Base-by-base conservation (phyloP, 1,284 basidiomycete genomes). In the Jaminaea rosea region DNA sequence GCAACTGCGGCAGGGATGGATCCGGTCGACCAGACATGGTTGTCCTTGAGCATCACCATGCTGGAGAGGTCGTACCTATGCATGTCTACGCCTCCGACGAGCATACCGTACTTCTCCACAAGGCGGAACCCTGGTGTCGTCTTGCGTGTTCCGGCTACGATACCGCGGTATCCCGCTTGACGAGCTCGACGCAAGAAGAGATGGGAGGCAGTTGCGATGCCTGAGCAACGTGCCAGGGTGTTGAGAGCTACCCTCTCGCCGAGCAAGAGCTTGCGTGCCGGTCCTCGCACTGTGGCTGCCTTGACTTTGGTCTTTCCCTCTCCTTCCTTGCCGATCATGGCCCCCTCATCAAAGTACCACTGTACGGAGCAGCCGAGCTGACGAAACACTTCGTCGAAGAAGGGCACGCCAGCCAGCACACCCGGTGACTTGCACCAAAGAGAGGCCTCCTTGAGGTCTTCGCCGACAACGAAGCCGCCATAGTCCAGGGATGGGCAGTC, bases 11-110 rank as follows among this genome's bases (percentile, higher is more conserved):
- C 78, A 0, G 87, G 88, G 64, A 98, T 94, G 3, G 90, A 93
- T 23, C 91, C 90, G 26, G 85, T 88, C 6, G 90, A 92, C 92
- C 91, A 97, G 71, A 98, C 90, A 73, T 98, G 94, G 75, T 98
- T 98, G 73, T 98, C 93, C 77, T 98, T 98, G 69, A 99, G 83
- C 93, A 98, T 98, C 72, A 99, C 93, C 93, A 98, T 98, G 73
- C 87, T 89, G 32, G 87, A 91, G 28, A 98, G 80, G 76, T 97
- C 92, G 69, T 96, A 87, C n/a, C 94, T 82, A 77, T 98, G 94
- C 17, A 88, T 80, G 75, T 99, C 94, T 60, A 97, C 86, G 4
- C 93, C 94, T 23, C 94, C 93, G 24, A 98, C 89, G 42, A 97
- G 78, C 94, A 98, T 99, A 8, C 86, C 94, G 75, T 98, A 97